Evolutionary conservation across 495 filamentous ascomycete species (phyloP), one percentile per base, ranked within the genome.

Genomic region (Hypoxylon fuscum): DNA sequence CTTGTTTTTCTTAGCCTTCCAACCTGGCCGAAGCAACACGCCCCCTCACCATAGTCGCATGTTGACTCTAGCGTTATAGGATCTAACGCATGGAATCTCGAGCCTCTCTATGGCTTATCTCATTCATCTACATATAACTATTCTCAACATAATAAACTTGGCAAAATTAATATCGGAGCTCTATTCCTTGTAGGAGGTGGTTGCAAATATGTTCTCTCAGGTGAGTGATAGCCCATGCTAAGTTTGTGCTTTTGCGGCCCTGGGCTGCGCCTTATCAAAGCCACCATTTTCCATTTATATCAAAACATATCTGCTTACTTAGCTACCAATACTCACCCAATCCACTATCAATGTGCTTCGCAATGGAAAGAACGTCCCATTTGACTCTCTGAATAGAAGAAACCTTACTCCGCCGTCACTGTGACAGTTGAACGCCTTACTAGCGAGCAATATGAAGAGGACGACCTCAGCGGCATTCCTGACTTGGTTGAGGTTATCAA

Each of bases 401-500:
- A 98, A 76, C 93, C 96, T 0, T 98, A 92, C 73, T 88, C 96
- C 52, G 92, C 96, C 8, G 87, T 98, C 60, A 96, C 94, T 17
- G 96, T 96, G n/a, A 90, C 91, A 50, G 87, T 99, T 60, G 94
- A 98, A 71, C 86, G 88, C 40, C 84, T 98, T 50, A 97, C 93
- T 9, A 89, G 90, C 72, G 93, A 97, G 75, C 81, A 89, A 65
- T 93, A 91, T 76, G 90, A 94, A 49, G 88, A 94, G 61, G 89
- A 98, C 74, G 96, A 98, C 67, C 82, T 93, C 27, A 87, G 91
- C 62, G 96, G 96, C 11, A 91, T 99, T 48, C 88, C 92, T 38
- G 94, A 98, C 69, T 85, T 99, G 20, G 88, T 98, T 59, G 96
- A 99, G 75, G 91, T 92, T 44, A 87, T 99, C 62, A 88, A 90